Conservation (phyloP, 2,329 filamentous ascomycete species). For the Aureobasidium sp. region DNA sequence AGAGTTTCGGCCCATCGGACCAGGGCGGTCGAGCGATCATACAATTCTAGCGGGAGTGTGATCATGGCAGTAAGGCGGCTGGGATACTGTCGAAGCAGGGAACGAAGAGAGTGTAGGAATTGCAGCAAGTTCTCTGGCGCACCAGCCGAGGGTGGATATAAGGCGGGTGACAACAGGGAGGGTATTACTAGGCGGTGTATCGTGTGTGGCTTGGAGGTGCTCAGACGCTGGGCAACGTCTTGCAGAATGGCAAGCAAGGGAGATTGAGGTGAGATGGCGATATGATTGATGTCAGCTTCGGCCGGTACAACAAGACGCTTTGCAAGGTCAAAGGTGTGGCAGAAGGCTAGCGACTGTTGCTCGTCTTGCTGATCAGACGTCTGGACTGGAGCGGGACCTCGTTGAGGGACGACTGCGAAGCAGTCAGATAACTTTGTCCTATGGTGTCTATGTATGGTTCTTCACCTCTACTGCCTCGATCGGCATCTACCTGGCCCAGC, state of each 20-base stretch:
- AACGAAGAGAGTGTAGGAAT: constrained; percentile 73
- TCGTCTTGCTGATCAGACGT: constrained; percentile 15
- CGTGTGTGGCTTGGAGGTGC: constrained; percentile 50
- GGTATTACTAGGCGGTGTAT: constrained; percentile 83
- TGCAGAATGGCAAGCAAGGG: constrained; percentile 58
- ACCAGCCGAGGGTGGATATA: constrained; percentile 65
- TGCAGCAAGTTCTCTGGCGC: constrained; percentile 68
- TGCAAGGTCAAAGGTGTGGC: constrained; percentile 47
- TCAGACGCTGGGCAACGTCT: constrained; percentile 50
- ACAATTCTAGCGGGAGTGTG: constrained; percentile 72
- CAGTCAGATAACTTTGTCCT: constrained; percentile 12
- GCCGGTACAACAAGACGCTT: constrained; percentile 41
- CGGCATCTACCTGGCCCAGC: constrained; percentile 59
- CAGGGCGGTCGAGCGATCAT: constrained; percentile 67
- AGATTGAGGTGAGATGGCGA: constrained; percentile 57
- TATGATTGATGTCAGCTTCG: constrained; percentile 37
- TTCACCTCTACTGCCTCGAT: constrained; percentile 51
- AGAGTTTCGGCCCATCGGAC: constrained; percentile 81
- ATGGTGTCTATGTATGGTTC: constrained; percentile 16
- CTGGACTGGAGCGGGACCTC: background rate
- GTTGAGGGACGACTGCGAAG: constrained; percentile 15
- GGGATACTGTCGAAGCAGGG: constrained; percentile 62
- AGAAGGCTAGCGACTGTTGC: constrained; percentile 35
- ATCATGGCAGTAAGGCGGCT: constrained; percentile 63
- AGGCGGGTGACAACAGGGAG: constrained; percentile 73